phyloP scores from a whole-genome alignment of 345 rosid genomes.

The Physaria fendleri region DNA sequence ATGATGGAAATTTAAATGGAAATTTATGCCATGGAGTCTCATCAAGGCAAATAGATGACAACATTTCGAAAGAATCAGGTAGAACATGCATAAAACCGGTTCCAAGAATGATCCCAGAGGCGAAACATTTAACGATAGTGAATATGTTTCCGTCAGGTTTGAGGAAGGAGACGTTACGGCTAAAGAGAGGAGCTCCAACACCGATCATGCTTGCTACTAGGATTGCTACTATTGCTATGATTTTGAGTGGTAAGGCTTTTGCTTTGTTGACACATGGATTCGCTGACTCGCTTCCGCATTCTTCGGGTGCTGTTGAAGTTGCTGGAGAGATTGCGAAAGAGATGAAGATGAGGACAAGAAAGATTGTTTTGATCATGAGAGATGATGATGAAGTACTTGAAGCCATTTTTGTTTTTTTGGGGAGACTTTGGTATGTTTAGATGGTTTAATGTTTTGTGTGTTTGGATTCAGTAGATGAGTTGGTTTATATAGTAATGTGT shows the following conservation, averaged over 20 bases:
- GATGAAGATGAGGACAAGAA: slow-evolving; percentile 27
- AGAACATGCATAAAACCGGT: slow-evolving; percentile 87
- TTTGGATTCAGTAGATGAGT: slow-evolving; percentile 8
- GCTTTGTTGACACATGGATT: slow-evolving; percentile 44
- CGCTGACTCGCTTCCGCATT: slow-evolving; percentile 23
- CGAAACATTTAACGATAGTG: slow-evolving; percentile 55
- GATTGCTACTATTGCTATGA: slow-evolving; percentile 47
- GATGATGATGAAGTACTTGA: slow-evolving; percentile 2
- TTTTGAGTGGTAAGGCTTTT: slow-evolving; percentile 45
- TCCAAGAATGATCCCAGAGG: slow-evolving; percentile 70
- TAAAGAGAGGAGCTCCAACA: slow-evolving; percentile 50
- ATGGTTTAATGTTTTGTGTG: slow-evolving; percentile 13
- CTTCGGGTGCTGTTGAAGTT: slow-evolving; percentile 20
- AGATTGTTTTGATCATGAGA: slow-evolving; percentile 14
- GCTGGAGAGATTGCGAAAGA: slow-evolving; percentile 23
- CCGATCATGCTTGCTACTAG: slow-evolving; percentile 59
- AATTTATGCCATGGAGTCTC: slow-evolving; percentile 82
- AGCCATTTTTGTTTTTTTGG: slow-evolving; percentile 19
- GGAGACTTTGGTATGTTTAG: not conserved
- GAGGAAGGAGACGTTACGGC: slow-evolving; percentile 50
- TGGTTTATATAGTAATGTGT: slow-evolving; percentile 27
- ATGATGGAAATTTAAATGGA: slow-evolving; percentile 24
- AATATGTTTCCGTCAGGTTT: slow-evolving; percentile 49
- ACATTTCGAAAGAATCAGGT: slow-evolving; percentile 77
- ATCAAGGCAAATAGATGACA: slow-evolving; percentile 48